A percentile compares a stretch with the other conserved stretches of the same genome.
phyloP scores from a whole-genome alignment of 768 basidiomycete genomes.

The Leccinum incarnatum region DNA sequence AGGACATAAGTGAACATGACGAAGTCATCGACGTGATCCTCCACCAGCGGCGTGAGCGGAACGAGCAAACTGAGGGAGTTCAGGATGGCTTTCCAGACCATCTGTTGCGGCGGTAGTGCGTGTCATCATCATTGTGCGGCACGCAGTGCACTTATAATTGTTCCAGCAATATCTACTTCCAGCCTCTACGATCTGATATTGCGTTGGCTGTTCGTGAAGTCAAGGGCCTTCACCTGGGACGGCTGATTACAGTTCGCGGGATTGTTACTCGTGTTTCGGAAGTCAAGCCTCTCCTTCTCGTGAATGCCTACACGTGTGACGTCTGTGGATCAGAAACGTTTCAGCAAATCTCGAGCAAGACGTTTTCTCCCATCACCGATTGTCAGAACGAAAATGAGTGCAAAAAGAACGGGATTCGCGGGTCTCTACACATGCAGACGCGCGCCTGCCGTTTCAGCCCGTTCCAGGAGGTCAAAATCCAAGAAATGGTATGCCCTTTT shows the following conservation, averaged over 20 bases:
- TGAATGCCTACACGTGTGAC: slow-evolving; percentile 98
- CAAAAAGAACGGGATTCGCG: slow-evolving; percentile 80
- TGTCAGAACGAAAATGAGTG: slow-evolving; percentile 88
- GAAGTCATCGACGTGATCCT: slow-evolving; percentile 97
- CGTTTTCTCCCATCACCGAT: slow-evolving; percentile 84
- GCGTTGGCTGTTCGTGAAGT: slow-evolving; percentile 91
- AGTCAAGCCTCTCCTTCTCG: slow-evolving; percentile 94
- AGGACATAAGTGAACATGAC: slow-evolving; percentile 85
- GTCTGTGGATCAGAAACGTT: slow-evolving; percentile 98
- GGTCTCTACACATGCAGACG: slow-evolving; percentile 97
- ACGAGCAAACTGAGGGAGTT: slow-evolving; percentile 72
- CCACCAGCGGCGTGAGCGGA: slow-evolving; percentile 88
- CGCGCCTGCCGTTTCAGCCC: slow-evolving; percentile 95
- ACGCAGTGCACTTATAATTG: slow-evolving; percentile 12
- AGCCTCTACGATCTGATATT: slow-evolving; percentile 72
- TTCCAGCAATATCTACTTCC: slow-evolving; percentile 89
- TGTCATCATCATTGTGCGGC: slow-evolving; percentile 17
- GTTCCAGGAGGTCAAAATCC: slow-evolving; percentile 98
- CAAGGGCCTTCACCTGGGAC: slow-evolving; percentile 81
- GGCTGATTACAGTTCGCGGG: slow-evolving; percentile 92
- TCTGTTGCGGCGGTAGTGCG: slow-evolving; percentile 92
- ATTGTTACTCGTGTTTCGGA: slow-evolving; percentile 99
- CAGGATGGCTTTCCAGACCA: slow-evolving; percentile 86
- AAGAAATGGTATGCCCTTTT: slow-evolving; percentile 78
- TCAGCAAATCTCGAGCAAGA: slow-evolving; percentile 91